Percentiles rank a stretch among this genome's conserved stretches.
Evolutionary conservation across 768 basidiomycete genomes (phyloP).

Genomic region (Tremella fuciformis): DNA sequence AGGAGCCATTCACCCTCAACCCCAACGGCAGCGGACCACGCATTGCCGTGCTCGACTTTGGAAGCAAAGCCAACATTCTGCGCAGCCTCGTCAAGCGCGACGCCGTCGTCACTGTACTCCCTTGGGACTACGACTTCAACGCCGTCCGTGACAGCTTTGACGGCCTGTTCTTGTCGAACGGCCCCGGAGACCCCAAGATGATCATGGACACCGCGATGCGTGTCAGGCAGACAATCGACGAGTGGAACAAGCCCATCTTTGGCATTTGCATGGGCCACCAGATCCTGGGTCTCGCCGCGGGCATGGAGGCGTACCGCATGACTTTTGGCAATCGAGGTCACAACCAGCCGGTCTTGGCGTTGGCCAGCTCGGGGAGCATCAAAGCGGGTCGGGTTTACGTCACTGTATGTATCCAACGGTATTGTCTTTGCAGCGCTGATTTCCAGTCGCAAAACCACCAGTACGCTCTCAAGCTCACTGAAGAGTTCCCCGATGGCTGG

Average conservation of each 20-base stretch:
- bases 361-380: constrained; percentile 90
- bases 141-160: constrained; percentile 82
- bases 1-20: constrained; percentile 77
- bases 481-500: constrained; percentile 95
- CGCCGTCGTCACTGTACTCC: constrained; percentile 89
- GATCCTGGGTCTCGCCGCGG: constrained; percentile 94
- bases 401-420: constrained; percentile 53
- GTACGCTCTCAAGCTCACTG: constrained; percentile 88
- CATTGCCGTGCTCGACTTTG: constrained; percentile 95
- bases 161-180: constrained; percentile 93
- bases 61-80: constrained; percentile 94
- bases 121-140: constrained; percentile 98
- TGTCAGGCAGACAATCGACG: constrained; percentile 73
- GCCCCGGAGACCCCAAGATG: constrained; percentile 88
- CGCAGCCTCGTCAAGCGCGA: constrained; percentile 87
- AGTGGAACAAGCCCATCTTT: constrained; percentile 92
- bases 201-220: constrained; percentile 80
- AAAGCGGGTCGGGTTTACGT: constrained; percentile 95
- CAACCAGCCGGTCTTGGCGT: constrained; percentile 94
- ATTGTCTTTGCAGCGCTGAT: constrained; percentile 22
- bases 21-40: constrained; percentile 72
- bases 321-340: constrained; percentile 99
- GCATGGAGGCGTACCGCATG: constrained; percentile 95
- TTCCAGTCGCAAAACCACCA: constrained; percentile 73
- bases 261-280: constrained; percentile 99